Base-by-base conservation (phyloP, 1,139 yeast genomes). In the Geotrichum citri-aurantii region DNA sequence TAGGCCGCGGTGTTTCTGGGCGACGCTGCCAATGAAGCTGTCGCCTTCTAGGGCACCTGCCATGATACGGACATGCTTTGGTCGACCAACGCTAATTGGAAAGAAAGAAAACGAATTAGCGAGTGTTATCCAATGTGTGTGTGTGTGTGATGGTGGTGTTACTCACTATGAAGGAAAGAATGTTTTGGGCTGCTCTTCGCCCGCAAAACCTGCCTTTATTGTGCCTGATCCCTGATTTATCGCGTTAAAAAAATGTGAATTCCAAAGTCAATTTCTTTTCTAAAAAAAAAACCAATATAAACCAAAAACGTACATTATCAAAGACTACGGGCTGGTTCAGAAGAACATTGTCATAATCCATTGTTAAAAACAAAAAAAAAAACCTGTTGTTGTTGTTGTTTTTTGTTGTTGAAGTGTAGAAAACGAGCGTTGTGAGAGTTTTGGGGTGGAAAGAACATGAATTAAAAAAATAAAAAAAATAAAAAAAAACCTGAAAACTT, bases 141-240 rank as follows among this genome's bases (percentile, higher is more conserved):
- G 75, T 62, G 59, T 61, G 46, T 26, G 26, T 29, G 2, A 27
- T 23, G 14, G 37, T 42, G 27, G 17, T 31, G n/a, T 5, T 8
- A 71, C 77, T 52, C 66, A 76, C 77, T 73, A 71, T 23, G 81
- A 66, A 10, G 82, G 80, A 24, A 79, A 75, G 61, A 75, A 79
- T 48, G 82, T 72, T 65, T 82, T 80, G 2, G 98, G 98, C 65
- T 78, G 80, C 59, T 89, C 95, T 65, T 88, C 95, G 19, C 97
- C 97, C 1, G 97, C 96, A 73, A 92, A 88, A 0, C 98, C 98
- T 0, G 96, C 91, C 69, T 90, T 88, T 59, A 91, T 77, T 54
- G 81, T 80, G 1, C 96, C 96, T 3, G 96, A 86, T n/a, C 98
- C 98, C 79, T 76, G 50, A 17, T 27, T 6, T 17, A 23, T 26